These are phyloP conservation scores for Thelonectria rubi DNA, from an alignment of 2,329 filamentous ascomycete species.

Conservation along the genomic window DNA sequence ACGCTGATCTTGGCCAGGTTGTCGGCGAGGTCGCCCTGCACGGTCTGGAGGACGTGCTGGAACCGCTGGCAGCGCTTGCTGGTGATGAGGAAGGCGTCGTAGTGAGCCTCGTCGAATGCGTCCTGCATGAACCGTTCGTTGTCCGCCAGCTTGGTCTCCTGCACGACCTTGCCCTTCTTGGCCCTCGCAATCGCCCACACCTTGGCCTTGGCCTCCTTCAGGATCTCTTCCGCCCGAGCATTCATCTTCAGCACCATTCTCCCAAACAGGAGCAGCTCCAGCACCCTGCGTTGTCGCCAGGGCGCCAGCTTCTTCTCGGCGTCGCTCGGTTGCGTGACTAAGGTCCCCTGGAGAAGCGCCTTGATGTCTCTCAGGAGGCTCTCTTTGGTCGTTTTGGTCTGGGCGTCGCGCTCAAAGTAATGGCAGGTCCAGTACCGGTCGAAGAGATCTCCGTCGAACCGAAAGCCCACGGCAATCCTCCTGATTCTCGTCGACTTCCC, in stretches of 20 bases:
- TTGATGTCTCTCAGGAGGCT: not conserved
- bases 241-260: not conserved
- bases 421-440: not conserved
- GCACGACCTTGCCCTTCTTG: too few species aligned
- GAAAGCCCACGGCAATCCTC: not conserved
- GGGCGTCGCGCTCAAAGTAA: not conserved
- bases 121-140: not conserved
- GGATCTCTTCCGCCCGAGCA: not conserved
- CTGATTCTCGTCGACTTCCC: not conserved
- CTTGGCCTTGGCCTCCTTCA: not conserved
- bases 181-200: too few species aligned
- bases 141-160: not conserved
- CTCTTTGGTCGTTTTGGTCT: not conserved
- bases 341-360: too few species aligned
- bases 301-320: too few species aligned
- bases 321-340: too few species aligned
- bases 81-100: not conserved
- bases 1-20: not conserved
- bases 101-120: too few species aligned
- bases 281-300: not conserved
- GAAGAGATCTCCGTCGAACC: not conserved
- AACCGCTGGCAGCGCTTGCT: not conserved
- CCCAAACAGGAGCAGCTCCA: not conserved
- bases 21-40: not conserved
- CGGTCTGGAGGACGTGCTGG: not conserved